These are phyloP conservation scores for Vanrija humicola DNA, from an alignment of 1,284 basidiomycete genomes.

Conservation along the genomic window DNA sequence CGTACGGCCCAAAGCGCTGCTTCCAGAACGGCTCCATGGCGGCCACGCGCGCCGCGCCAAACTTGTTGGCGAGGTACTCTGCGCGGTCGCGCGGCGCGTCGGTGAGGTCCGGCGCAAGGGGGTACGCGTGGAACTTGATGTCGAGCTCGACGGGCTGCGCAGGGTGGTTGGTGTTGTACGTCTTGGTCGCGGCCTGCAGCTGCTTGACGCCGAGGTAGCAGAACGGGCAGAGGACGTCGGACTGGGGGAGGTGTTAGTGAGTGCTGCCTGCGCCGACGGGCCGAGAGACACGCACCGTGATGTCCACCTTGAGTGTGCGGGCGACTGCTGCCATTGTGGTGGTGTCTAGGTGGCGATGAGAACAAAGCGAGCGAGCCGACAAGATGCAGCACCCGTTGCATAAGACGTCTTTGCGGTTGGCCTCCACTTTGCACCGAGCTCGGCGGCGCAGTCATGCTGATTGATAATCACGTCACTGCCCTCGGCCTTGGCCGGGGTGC, in stretches of 20 bases:
- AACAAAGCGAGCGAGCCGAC: too few species aligned
- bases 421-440: too few species aligned
- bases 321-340: slow-evolving; percentile 1
- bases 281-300: slow-evolving; percentile 23
- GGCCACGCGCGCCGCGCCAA: slow-evolving; percentile 40
- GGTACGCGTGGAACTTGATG: slow-evolving; percentile 45
- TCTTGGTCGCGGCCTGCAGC: slow-evolving; percentile 16
- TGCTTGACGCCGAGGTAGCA: slow-evolving; percentile 41
- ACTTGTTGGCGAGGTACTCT: slow-evolving; percentile 38
- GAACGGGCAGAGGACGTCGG: slow-evolving; percentile 42
- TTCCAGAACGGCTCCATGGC: slow-evolving; percentile 32
- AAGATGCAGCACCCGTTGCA: too few species aligned
- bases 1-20: slow-evolving; percentile 37
- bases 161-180: slow-evolving; percentile 23
- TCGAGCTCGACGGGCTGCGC: slow-evolving; percentile 19
- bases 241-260: too few species aligned
- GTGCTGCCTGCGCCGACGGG: too few species aligned
- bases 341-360: too few species aligned
- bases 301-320: slow-evolving; percentile 24
- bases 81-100: slow-evolving; percentile 28
- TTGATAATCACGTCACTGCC: too few species aligned
- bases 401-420: too few species aligned
- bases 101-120: slow-evolving; percentile 36
- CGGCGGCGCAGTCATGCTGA: too few species aligned
- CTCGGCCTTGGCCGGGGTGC: too few species aligned